Evolutionary conservation across 2,329 filamentous ascomycete species (phyloP).

Genomic region (Talaromyces sp.): DNA sequence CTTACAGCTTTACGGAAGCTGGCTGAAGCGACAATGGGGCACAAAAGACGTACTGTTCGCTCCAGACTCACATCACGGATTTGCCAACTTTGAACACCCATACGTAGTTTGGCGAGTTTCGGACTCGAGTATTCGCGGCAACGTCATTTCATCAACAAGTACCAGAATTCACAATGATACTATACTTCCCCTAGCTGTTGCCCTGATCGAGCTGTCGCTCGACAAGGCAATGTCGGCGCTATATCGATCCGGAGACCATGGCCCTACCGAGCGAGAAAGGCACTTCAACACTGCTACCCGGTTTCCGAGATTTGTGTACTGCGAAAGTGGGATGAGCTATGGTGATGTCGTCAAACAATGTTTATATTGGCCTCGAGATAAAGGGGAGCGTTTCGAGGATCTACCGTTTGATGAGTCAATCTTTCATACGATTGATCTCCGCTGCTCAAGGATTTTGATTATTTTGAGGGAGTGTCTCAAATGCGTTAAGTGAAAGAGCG

Average conservation of each 20-base stretch:
- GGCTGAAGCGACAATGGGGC: conserved; percentile 24
- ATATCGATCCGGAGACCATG: conserved; percentile 21
- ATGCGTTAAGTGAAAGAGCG: neutral
- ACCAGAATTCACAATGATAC: conserved; percentile 18
- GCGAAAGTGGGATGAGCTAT: conserved; percentile 23
- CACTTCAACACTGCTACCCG: conserved; percentile 26
- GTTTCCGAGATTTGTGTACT: conserved; percentile 19
- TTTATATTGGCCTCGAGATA: conserved; percentile 18
- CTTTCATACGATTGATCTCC: neutral
- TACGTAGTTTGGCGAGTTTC: conserved; percentile 15
- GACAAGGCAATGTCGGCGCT: conserved; percentile 23
- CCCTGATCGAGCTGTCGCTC: conserved; percentile 25
- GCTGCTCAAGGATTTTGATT: neutral
- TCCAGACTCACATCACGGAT: neutral
- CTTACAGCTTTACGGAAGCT: conserved; percentile 26
- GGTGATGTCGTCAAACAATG: conserved; percentile 19
- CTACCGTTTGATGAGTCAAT: neutral
- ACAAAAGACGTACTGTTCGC: conserved; percentile 23
- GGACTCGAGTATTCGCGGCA: neutral
- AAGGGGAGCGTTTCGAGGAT: neutral
- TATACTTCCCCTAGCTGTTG: conserved; percentile 22
- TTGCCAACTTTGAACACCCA: conserved; percentile 5
- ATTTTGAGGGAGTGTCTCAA: neutral
- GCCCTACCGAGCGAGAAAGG: conserved; percentile 18
- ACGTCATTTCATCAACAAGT: neutral